These are phyloP conservation scores for Didymella lethalis DNA, from an alignment of 2,329 filamentous ascomycete species.

Conservation along the genomic window DNA sequence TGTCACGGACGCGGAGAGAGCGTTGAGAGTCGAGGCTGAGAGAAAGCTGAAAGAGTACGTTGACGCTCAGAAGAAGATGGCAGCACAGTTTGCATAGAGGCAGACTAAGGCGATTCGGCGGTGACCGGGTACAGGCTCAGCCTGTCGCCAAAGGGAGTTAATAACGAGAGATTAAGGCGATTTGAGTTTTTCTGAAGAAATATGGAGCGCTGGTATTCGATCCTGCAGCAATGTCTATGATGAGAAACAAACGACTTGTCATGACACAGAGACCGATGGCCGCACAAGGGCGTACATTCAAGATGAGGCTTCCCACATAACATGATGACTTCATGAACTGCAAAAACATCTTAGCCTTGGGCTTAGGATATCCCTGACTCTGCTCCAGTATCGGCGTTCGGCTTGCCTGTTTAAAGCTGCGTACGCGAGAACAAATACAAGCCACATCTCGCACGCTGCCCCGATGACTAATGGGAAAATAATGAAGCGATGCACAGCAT, in stretches of 20 bases:
- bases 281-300: not conserved
- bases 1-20: not conserved
- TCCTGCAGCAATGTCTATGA: not conserved
- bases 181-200: not conserved
- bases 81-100: not conserved
- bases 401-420: not conserved
- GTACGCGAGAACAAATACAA: slow-evolving; percentile 1
- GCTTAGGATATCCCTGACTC: not conserved
- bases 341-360: not conserved
- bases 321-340: not conserved
- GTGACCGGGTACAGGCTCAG: no score
- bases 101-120: no score
- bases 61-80: not conserved
- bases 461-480: not conserved
- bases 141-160: no score
- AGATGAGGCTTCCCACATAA: not conserved
- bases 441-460: not conserved
- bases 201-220: not conserved
- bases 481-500: not conserved
- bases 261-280: not conserved
- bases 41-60: not conserved
- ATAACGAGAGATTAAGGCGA: not conserved
- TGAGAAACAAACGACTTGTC: not conserved
- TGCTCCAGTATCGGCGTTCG: not conserved
- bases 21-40: not conserved